A percentile compares a stretch with the other conserved stretches of the same genome.
Conservation (phyloP, 345 rosid genomes). For the Salix udensis region DNA sequence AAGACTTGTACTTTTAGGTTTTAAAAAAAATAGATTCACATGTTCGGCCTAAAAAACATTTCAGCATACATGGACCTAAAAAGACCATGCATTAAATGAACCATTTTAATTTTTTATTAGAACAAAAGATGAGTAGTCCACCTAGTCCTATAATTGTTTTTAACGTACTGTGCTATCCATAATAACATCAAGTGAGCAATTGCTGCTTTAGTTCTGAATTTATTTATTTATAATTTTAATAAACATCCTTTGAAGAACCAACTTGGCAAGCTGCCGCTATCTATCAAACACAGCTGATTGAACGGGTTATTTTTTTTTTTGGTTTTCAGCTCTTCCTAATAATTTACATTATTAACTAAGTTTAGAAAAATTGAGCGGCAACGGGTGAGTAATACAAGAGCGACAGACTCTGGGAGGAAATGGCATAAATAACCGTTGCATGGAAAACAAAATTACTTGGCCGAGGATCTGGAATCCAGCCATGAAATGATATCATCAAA, state of each 20-base stretch:
- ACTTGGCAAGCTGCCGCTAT: background rate
- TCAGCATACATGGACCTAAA: too few relatives aligned
- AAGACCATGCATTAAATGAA: too few relatives aligned
- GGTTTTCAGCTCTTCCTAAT: background rate
- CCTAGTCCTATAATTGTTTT: too few relatives aligned
- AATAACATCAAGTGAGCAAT: too few relatives aligned
- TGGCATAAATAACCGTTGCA: background rate
- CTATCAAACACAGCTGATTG: background rate
- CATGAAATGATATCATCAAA: slow-evolving; percentile 62
- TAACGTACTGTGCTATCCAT: too few relatives aligned
- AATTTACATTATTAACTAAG: background rate
- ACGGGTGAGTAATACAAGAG: background rate
- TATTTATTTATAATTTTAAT: too few relatives aligned
- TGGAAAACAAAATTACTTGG: slow-evolving; percentile 5
- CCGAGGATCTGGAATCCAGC: slow-evolving; percentile 55
- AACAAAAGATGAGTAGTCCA: too few relatives aligned
- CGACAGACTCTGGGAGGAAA: background rate
- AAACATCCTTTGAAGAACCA: background rate
- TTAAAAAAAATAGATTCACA: too few relatives aligned
- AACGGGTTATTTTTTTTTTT: background rate
- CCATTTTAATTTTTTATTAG: too few relatives aligned
- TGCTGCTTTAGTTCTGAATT: too few relatives aligned
- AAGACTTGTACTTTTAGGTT: too few relatives aligned
- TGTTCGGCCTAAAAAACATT: too few relatives aligned
- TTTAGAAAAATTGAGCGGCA: background rate